A percentile compares a stretch with the other conserved stretches of the same genome.
Evolutionary conservation across 495 filamentous ascomycete genomes (phyloP).

Genomic region (Penicillium odoratum): DNA sequence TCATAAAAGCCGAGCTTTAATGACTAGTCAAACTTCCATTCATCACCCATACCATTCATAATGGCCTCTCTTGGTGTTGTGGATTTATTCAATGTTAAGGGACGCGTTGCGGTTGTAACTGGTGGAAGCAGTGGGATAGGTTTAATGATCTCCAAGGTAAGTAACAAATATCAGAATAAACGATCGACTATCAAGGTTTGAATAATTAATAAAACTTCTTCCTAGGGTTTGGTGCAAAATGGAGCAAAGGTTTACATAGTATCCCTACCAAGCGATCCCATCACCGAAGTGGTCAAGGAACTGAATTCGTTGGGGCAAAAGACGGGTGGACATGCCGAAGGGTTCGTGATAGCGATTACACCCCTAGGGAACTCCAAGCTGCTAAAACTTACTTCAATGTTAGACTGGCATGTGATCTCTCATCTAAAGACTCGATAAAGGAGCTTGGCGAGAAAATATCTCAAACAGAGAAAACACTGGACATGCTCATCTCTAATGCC

Average conservation of each 20-base stretch:
- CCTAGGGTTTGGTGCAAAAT: conserved; percentile 41
- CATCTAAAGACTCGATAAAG: conserved; percentile 37
- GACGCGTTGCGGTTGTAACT: conserved; percentile 42
- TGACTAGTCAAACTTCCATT: neutral
- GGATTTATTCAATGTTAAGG: conserved; percentile 31
- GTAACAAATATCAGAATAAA: neutral
- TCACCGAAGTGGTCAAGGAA: conserved; percentile 30
- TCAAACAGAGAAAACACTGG: conserved; percentile 28
- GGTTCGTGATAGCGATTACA: conserved; percentile 17
- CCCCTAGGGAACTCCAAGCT: too few species aligned
- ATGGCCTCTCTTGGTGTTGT: conserved; percentile 6
- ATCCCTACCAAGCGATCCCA: conserved; percentile 36
- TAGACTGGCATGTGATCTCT: conserved; percentile 40
- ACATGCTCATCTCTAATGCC: conserved; percentile 49
- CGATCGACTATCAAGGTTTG: too few species aligned
- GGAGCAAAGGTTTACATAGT: conserved; percentile 46
- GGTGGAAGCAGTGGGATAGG: conserved; percentile 48
- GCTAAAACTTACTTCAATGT: neutral
- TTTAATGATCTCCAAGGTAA: conserved; percentile 43
- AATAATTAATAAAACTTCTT: neutral
- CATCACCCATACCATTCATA: neutral
- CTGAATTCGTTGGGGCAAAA: conserved; percentile 31
- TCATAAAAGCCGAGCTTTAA: neutral
- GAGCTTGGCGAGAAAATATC: conserved; percentile 24
- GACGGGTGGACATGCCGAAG: conserved; percentile 35